A percentile compares a stretch with the other conserved stretches of the same genome.
These are phyloP conservation scores for Aegilops tauschii DNA, from an alignment of 176 grass and related monocot species.

Conservation along the genomic window DNA sequence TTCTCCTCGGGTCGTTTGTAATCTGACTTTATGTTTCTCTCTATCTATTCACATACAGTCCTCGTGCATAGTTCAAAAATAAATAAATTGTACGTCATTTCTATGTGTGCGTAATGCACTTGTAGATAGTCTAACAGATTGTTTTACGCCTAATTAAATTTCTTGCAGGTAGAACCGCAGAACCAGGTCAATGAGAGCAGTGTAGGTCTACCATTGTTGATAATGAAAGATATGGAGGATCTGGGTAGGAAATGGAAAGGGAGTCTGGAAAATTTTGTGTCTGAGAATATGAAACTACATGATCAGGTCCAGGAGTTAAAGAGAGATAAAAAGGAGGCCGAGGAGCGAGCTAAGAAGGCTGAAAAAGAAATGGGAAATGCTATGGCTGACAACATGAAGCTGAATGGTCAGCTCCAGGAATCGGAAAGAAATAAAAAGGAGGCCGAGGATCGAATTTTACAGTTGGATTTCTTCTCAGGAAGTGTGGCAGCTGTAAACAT, in stretches of 20 bases:
- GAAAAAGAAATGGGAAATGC: background rate
- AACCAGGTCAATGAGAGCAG: background rate
- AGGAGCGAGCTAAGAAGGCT: background rate
- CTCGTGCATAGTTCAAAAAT: no score
- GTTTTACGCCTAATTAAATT: background rate
- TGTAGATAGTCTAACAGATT: background rate
- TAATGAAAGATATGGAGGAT: constrained; percentile 2
- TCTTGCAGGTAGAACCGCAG: background rate
- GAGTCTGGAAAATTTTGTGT: background rate
- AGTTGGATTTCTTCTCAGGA: background rate
- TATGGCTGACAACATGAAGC: background rate
- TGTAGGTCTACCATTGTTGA: background rate
- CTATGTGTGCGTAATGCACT: background rate
- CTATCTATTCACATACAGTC: no score
- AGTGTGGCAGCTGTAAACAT: background rate
- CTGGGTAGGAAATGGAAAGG: background rate
- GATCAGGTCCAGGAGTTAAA: background rate
- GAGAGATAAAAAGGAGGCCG: background rate
- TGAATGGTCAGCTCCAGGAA: background rate
- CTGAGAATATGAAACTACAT: background rate
- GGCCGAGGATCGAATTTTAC: background rate
- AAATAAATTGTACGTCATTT: background rate
- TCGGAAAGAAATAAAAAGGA: background rate
- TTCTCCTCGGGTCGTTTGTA: no score
- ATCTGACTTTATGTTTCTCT: no score